Evolutionary conservation across 345 rosid genomes (phyloP).

Genomic region (Combretum micranthum): DNA sequence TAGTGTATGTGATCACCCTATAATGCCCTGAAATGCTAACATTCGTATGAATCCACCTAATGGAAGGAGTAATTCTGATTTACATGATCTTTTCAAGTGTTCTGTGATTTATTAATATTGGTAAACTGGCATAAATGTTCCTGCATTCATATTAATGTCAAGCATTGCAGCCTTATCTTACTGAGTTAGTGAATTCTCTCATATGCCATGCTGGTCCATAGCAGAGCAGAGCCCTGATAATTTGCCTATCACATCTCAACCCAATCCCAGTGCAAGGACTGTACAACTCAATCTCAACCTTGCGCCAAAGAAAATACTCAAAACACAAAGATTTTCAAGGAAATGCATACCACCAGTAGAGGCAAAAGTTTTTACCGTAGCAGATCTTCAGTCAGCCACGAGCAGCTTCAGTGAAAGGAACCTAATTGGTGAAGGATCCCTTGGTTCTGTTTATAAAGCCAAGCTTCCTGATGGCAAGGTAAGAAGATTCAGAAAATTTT

Average conservation of each 20-base stretch:
- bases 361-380: slow-evolving; percentile 48
- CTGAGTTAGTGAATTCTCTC: not conserved
- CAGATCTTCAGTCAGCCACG: slow-evolving; percentile 75
- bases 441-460: slow-evolving; percentile 85
- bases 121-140: not conserved
- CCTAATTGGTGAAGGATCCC: slow-evolving; percentile 73
- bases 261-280: slow-evolving; percentile 25
- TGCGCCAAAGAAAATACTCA: slow-evolving; percentile 28
- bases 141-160: not conserved
- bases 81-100: not conserved
- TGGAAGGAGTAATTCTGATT: no score
- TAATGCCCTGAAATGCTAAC: no score
- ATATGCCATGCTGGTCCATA: slow-evolving; percentile 10
- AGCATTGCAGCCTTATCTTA: not conserved
- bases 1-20: no score
- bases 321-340: slow-evolving; percentile 45
- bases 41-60: no score
- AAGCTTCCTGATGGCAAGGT: slow-evolving; percentile 70
- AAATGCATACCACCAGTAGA: slow-evolving; percentile 33
- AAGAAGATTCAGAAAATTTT: slow-evolving; percentile 2
- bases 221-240: slow-evolving; percentile 41
- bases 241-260: slow-evolving; percentile 31
- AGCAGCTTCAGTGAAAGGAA: slow-evolving; percentile 67
- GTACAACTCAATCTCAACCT: slow-evolving; percentile 24
- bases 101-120: no score